Percentiles rank a stretch among this genome's conserved stretches.
Conservation (phyloP, 2,329 filamentous ascomycete genomes). For the Calonectria henricotiae region DNA sequence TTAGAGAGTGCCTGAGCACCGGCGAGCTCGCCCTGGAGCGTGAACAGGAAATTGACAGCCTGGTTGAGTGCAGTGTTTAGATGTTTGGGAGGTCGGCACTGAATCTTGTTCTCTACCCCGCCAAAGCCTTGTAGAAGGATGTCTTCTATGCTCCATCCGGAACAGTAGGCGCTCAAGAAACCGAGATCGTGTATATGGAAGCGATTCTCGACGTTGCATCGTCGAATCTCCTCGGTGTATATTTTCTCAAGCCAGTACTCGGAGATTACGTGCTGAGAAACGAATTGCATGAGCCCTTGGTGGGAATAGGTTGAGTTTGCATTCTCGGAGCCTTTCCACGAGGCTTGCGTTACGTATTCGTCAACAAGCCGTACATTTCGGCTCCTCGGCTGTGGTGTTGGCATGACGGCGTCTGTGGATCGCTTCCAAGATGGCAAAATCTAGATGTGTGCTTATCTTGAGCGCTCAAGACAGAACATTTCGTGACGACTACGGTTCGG, state of each 20-base stretch:
- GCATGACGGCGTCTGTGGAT: slow-evolving; percentile 19
- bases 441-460: background rate
- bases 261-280: slow-evolving; percentile 48
- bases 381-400: slow-evolving; percentile 26
- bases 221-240: slow-evolving; percentile 45
- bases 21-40: slow-evolving; percentile 47
- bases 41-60: slow-evolving; percentile 50
- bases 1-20: slow-evolving; percentile 47
- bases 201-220: slow-evolving; percentile 43
- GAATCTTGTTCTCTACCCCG: slow-evolving; percentile 49
- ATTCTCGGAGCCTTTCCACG: slow-evolving; percentile 49
- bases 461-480: background rate
- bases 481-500: background rate
- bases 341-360: slow-evolving; percentile 46
- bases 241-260: slow-evolving; percentile 50
- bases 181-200: slow-evolving; percentile 51
- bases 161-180: slow-evolving; percentile 49
- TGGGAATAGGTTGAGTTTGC: slow-evolving; percentile 51
- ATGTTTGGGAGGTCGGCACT: slow-evolving; percentile 48
- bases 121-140: slow-evolving; percentile 49
- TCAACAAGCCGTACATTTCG: slow-evolving; percentile 41
- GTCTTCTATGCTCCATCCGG: slow-evolving; percentile 49
- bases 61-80: slow-evolving; percentile 50
- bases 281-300: slow-evolving; percentile 50
- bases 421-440: background rate